Conservation (phyloP, 257 asterid species). For the Ajuga chamaepitys region DNA sequence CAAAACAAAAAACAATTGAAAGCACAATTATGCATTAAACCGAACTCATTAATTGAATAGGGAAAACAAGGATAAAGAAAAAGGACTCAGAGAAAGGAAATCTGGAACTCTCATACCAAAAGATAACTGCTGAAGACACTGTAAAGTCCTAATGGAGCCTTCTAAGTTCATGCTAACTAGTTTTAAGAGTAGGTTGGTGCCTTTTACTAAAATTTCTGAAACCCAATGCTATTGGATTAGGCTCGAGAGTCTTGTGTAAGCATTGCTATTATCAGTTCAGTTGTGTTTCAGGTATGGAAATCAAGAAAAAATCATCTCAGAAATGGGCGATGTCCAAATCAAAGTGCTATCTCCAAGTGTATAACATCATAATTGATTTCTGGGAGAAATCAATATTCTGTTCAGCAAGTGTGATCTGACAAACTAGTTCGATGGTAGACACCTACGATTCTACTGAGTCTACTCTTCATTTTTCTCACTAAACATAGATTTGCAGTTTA, state of each 20-base stretch:
- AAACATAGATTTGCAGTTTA: background rate
- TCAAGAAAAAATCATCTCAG: background rate
- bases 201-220: background rate
- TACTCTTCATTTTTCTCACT: background rate
- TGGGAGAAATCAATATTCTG: background rate
- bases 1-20: background rate
- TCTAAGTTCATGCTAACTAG: background rate
- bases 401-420: conserved; percentile 4
- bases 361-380: background rate
- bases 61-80: too few relatives aligned
- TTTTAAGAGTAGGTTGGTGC: background rate
- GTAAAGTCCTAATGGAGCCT: background rate
- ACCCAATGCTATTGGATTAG: background rate
- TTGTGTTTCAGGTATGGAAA: background rate
- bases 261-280: background rate
- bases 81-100: too few relatives aligned
- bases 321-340: background rate
- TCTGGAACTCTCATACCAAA: too few relatives aligned
- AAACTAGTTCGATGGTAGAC: conserved; percentile 1
- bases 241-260: background rate
- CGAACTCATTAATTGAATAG: too few relatives aligned
- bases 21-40: too few relatives aligned
- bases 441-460: background rate
- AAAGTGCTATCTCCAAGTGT: background rate
- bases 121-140: background rate